These are phyloP conservation scores for Alternaria angustiovoidea DNA, from an alignment of 2,329 filamentous ascomycete genomes.

Conservation along the genomic window DNA sequence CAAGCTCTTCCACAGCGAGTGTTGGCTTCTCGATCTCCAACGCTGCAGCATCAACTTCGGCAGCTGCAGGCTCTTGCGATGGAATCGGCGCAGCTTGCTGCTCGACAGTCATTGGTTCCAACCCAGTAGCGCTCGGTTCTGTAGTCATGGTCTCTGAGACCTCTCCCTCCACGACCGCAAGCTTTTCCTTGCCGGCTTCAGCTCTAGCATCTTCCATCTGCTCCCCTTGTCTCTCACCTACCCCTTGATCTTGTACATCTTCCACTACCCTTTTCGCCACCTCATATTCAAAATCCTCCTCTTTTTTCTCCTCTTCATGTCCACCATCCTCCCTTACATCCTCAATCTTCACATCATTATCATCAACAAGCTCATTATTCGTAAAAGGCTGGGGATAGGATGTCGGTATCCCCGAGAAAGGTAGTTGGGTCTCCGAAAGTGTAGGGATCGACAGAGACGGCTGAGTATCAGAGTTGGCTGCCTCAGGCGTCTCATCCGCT, in stretches of 20 bases:
- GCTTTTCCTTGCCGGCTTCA: constrained; percentile 11
- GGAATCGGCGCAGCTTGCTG: background rate
- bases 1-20: constrained; percentile 18
- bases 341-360: constrained; percentile 14
- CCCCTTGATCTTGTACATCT: background rate
- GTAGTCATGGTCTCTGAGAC: background rate
- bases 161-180: constrained; percentile 14
- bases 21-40: constrained; percentile 29
- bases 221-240: constrained; percentile 15
- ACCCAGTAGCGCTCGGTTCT: background rate
- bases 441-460: constrained; percentile 38
- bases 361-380: constrained; percentile 36
- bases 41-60: constrained; percentile 10
- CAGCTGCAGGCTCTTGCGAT: constrained; percentile 9
- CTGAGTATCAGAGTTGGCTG: constrained; percentile 44
- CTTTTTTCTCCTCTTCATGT: constrained; percentile 1
- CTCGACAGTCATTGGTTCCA: constrained; percentile 6
- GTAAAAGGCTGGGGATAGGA: constrained; percentile 36
- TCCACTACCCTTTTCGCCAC: constrained; percentile 3
- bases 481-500: constrained; percentile 45
- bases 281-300: background rate
- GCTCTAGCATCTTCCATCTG: constrained; percentile 3
- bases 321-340: constrained; percentile 9
- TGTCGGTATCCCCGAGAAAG: constrained; percentile 42
- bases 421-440: constrained; percentile 41